Percentiles rank a stretch among this genome's conserved stretches.
Evolutionary conservation across 441 rosid genomes (phyloP).

Genomic region (Populus hybrid): DNA sequence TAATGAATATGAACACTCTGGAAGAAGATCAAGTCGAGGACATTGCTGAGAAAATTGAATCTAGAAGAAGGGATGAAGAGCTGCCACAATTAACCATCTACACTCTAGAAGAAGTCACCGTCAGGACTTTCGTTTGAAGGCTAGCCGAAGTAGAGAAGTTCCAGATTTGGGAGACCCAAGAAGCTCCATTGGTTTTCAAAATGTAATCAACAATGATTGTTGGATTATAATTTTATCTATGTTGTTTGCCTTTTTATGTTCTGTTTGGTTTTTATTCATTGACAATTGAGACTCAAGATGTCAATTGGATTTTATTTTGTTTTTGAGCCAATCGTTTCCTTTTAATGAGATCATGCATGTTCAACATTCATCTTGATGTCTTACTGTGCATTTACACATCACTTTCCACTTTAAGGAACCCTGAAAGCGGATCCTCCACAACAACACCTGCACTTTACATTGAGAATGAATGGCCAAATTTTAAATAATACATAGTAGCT

Average conservation of each 20-base stretch:
- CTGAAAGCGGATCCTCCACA: neutral
- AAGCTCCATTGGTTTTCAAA: neutral
- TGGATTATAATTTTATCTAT: too few relatives aligned
- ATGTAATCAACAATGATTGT: too few relatives aligned
- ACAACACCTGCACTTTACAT: neutral
- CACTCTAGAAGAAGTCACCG: fast-evolving
- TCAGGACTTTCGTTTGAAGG: fast-evolving
- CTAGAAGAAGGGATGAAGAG: fast-evolving
- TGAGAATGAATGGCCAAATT: neutral
- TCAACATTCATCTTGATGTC: too few relatives aligned
- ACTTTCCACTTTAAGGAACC: neutral
- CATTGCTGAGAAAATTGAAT: neutral
- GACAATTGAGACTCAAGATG: too few relatives aligned
- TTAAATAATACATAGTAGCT: neutral
- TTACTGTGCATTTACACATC: neutral
- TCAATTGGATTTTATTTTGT: too few relatives aligned
- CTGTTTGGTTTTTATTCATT: too few relatives aligned
- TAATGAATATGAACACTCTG: too few relatives aligned
- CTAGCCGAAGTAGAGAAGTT: neutral
- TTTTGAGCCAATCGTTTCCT: too few relatives aligned
- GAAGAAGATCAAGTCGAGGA: fast-evolving
- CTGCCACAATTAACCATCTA: neutral
- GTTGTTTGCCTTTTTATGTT: too few relatives aligned
- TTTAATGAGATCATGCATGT: neutral
- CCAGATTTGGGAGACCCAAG: neutral